Evolutionary conservation across 2,329 filamentous ascomycete species (phyloP).

Genomic region (Leptographium flavum): DNA sequence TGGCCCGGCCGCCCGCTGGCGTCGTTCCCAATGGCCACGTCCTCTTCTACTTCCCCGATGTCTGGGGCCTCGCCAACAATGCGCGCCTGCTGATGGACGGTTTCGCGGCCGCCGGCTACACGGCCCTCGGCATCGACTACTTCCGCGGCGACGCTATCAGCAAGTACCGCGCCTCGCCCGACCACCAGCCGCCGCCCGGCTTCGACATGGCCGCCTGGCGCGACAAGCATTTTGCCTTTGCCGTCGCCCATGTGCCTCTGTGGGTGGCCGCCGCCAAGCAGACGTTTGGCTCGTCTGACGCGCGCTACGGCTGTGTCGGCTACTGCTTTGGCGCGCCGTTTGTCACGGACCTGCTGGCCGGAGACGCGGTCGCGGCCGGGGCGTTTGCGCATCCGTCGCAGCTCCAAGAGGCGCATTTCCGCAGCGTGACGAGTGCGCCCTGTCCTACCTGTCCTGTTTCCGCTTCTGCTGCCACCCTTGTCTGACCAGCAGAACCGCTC

Average conservation of each 20-base stretch:
- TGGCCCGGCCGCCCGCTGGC: slow-evolving; percentile 10
- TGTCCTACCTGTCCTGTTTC: too few relatives aligned
- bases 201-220: slow-evolving; percentile 36
- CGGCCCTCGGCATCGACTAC: slow-evolving; percentile 11
- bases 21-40: slow-evolving; percentile 9
- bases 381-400: slow-evolving; percentile 37
- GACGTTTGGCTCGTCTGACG: slow-evolving; percentile 18
- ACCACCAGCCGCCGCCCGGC: slow-evolving; percentile 18
- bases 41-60: slow-evolving; percentile 11
- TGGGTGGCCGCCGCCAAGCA: slow-evolving; percentile 26
- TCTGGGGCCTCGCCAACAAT: slow-evolving; percentile 12
- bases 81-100: slow-evolving; percentile 13
- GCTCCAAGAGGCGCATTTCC: slow-evolving; percentile 31
- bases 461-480: not conserved
- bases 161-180: slow-evolving; percentile 11
- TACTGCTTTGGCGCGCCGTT: slow-evolving; percentile 29
- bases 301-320: slow-evolving; percentile 27
- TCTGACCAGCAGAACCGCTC: slow-evolving; percentile 20
- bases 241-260: slow-evolving; percentile 25
- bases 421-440: slow-evolving; percentile 19
- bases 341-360: slow-evolving; percentile 26
- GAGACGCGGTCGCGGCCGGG: slow-evolving; percentile 23
- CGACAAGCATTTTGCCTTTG: slow-evolving; percentile 27
- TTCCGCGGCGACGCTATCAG: slow-evolving; percentile 18
- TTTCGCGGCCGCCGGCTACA: slow-evolving; percentile 10